Conservation (phyloP, 2,329 filamentous ascomycete genomes). For the Hysterium pulicare region DNA sequence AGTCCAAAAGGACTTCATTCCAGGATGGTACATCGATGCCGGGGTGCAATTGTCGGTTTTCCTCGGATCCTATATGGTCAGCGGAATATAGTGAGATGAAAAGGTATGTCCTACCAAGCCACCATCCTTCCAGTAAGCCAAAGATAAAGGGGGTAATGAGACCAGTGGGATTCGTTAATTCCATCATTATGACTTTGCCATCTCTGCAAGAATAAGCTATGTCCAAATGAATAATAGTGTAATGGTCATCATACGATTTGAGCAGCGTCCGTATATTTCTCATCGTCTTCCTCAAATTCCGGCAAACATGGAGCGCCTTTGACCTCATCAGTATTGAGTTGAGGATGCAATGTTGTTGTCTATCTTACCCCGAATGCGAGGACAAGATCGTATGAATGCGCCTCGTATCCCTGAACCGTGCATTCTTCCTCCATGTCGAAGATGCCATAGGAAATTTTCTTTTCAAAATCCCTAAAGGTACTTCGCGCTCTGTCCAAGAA, state of each 20-base stretch:
- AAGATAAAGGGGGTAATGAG: not conserved
- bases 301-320: not conserved
- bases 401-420: not conserved
- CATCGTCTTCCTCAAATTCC: not conserved
- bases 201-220: not conserved
- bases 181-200: not conserved
- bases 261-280: not conserved
- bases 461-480: not conserved
- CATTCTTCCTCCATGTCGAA: not conserved
- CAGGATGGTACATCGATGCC: not conserved
- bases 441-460: not conserved
- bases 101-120: not conserved
- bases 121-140: not conserved
- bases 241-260: not conserved
- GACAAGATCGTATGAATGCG: not conserved
- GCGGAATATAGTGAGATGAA: not conserved
- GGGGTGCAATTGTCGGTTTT: not conserved
- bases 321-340: not conserved
- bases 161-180: not conserved
- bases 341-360: not conserved
- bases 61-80: not conserved
- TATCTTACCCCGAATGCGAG: not conserved
- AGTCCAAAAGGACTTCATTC: not conserved
- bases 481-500: not conserved
- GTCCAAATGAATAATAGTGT: not conserved